Evolutionary conservation across 805 yeast species (phyloP), one percentile per base, ranked within the genome.

Genomic region (Kodamaea sagamina): DNA sequence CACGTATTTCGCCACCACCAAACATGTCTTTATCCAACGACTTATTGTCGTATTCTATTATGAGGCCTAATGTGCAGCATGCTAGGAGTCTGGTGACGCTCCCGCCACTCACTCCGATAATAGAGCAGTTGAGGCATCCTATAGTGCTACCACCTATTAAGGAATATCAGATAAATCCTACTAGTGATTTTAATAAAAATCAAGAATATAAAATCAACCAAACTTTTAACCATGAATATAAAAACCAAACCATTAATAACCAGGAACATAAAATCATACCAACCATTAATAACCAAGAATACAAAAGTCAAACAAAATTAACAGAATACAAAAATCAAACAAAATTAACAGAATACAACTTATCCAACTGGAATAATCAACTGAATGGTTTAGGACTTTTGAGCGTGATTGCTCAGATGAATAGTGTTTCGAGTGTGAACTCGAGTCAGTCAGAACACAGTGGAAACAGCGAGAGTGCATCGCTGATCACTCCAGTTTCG

Each of bases 21-120:
- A 40, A 32, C 42, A 50, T 44, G 32, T 59, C 59, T 57, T 52
- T 60, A 37, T 54, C 65, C 13, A 60, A 58, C 55, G 74, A 69
- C 47, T 61, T 69, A 35, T 55, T 67, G 44, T 53, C 65, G 39
- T 69, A 69, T 47, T 68, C 74, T 26, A 69, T 69, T 42, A 68
- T 68, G 72, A 55, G 41, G 18, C 29, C 41, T 9, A 35, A 38
- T 22, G 18, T 17, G 7, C 40, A 29, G 17, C 40, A 37, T 7
- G 21, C 34, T 18, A 12, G 27, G 4, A 18, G 32, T 17, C 22
- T 24, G 18, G 34, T 29, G 11, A 29, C 34, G 4, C 34, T 29
- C 15, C 34, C 34, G 10, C 39, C 32, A 25, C 38, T 35, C 17
- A 21, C 28, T n/a, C 39, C 39, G 6, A 26, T 26, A 29, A 29